Evolutionary conservation across 345 rosid genomes (phyloP), one percentile per base, ranked within the genome.

Genomic region (Syzygium aromaticum): DNA sequence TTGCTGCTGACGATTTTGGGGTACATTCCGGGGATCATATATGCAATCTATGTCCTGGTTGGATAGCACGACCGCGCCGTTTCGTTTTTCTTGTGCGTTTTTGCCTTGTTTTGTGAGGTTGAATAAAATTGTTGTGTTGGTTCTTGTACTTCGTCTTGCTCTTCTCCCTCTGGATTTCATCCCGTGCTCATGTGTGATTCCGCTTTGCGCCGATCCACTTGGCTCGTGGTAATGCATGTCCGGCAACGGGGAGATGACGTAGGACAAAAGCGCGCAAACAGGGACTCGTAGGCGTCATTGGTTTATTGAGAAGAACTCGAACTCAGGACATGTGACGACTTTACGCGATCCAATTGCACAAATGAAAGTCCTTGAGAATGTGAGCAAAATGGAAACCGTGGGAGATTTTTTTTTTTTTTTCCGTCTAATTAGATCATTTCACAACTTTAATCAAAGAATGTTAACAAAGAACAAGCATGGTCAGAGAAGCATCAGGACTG

Each of bases 11-110:
- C 98, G 5, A 19, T 94, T 6, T 53, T 96, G 85, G 97, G 98
- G 85, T 95, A 96, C 59, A 92, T 97, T 46, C 99, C 99, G 11
- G 98, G 99, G 86, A 94, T 97, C 54, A 92, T 97, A 91, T 96
- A 97, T 85, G 99, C 98, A 5, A 86, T 97, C 61, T 97, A 96
- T 87, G 98, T 96, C 0, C 90, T 97, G 77, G 95, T 96, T 57
- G 98, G 92, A 90, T 95, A 93, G 89, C 85, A 88, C 85, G 33
- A n/a, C 23, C 15, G 27, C 25, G 23, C 7, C 43, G 85, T 77
- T 52, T 61, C 64, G 21, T 19, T 54, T 27, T 85, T 1, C 52
- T 46, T 14, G 40, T 27, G 2, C 86, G 2, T 84, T 63, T 28
- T 7, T 15, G 8, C 10, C 21, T 8, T 33, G 78, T 0, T 67